Percentiles rank a stretch among this genome's conserved stretches.
Evolutionary conservation across 176 grass and related monocot species (phyloP).

Genomic region (Eragrostis nindensis): DNA sequence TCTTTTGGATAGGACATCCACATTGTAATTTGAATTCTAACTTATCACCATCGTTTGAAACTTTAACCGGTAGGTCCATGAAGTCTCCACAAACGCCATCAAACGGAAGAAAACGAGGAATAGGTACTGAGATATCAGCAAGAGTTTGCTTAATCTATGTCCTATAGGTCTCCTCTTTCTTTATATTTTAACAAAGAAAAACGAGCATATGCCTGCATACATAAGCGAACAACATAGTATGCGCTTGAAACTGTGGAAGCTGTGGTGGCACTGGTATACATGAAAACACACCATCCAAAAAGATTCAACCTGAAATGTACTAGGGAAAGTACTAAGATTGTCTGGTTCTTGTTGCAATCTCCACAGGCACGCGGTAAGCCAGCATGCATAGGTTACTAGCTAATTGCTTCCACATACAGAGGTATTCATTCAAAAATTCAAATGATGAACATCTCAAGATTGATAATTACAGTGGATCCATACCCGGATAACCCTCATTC

Average conservation of each 20-base stretch:
- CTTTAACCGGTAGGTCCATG: background rate
- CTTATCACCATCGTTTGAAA: background rate
- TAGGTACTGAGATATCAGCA: background rate
- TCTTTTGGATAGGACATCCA: background rate
- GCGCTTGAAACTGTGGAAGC: background rate
- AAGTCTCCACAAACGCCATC: background rate
- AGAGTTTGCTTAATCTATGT: background rate
- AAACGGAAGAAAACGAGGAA: background rate
- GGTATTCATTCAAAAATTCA: slow-evolving; percentile 7
- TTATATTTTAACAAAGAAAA: background rate
- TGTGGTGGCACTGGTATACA: background rate
- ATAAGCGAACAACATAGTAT: background rate
- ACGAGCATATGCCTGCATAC: background rate
- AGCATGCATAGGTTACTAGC: background rate
- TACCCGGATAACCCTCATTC: background rate
- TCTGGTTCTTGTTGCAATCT: background rate
- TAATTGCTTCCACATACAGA: background rate
- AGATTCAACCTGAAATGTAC: background rate
- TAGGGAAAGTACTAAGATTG: background rate
- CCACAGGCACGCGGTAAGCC: background rate
- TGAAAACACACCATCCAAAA: slow-evolving; percentile 4
- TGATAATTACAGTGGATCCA: background rate
- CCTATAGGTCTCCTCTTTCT: background rate
- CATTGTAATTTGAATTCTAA: slow-evolving; percentile 1
- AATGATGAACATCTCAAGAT: slow-evolving; percentile 3